Conservation (phyloP, 441 rosid genomes). For the Flueggea neowawraea region DNA sequence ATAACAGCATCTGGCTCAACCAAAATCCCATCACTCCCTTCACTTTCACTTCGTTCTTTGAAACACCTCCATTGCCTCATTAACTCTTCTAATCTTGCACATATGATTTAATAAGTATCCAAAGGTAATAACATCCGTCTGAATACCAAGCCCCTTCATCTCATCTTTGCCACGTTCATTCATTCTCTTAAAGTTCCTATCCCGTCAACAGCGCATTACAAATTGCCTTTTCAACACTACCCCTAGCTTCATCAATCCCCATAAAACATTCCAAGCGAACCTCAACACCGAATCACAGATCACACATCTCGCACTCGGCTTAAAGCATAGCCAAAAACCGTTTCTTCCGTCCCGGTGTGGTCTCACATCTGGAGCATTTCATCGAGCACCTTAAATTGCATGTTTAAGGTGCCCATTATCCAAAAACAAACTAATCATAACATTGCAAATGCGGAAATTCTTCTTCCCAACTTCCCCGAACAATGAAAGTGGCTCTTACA, state of each 20-base stretch:
- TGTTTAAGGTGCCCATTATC: slow-evolving; percentile 30
- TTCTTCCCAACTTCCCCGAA: slow-evolving; percentile 36
- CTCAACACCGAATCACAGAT: slow-evolving; percentile 34
- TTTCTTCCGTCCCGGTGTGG: slow-evolving; percentile 46
- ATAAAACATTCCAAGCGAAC: slow-evolving; percentile 46
- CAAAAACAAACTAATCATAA: slow-evolving; percentile 26
- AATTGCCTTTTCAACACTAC: slow-evolving; percentile 32
- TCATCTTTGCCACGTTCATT: slow-evolving; percentile 36
- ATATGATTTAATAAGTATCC: slow-evolving; percentile 57
- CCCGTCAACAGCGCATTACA: slow-evolving; percentile 63
- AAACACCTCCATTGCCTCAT: slow-evolving; percentile 58
- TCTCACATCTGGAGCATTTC: slow-evolving; percentile 55
- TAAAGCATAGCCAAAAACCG: slow-evolving; percentile 38
- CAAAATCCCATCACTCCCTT: slow-evolving; percentile 28
- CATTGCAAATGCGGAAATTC: slow-evolving; percentile 42
- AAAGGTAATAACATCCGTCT: slow-evolving; percentile 53
- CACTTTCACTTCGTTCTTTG: slow-evolving; percentile 33
- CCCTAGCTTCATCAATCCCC: slow-evolving; percentile 41
- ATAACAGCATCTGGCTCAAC: slow-evolving; percentile 61
- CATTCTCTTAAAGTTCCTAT: slow-evolving; percentile 46
- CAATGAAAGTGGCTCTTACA: slow-evolving; percentile 36
- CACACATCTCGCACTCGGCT: slow-evolving; percentile 20
- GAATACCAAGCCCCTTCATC: slow-evolving; percentile 54
- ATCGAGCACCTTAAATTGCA: slow-evolving; percentile 77
- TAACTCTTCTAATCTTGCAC: slow-evolving; percentile 63